Percentiles rank a stretch among this genome's conserved stretches.
Evolutionary conservation across 2,329 filamentous ascomycete genomes (phyloP).

Genomic region (Cladosporium sp.): DNA sequence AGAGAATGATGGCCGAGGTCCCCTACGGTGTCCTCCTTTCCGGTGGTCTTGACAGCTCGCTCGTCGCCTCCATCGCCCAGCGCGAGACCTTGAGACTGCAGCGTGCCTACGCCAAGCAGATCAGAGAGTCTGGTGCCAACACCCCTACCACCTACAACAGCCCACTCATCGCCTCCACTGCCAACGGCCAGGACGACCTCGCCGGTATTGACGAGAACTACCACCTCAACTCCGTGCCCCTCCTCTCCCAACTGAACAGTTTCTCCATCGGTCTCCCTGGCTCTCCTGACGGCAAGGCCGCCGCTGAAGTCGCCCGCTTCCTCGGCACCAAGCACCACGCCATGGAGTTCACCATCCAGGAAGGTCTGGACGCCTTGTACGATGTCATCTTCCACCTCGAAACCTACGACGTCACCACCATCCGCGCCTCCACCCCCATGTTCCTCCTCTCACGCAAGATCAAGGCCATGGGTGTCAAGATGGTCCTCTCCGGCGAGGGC

Average conservation of each 20-base stretch:
- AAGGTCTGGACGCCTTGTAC: constrained; percentile 91
- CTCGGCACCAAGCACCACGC: constrained; percentile 96
- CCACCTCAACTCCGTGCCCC: constrained; percentile 81
- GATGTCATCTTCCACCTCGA: constrained; percentile 98
- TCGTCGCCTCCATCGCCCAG: constrained; percentile 93
- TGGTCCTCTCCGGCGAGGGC: constrained; percentile 95
- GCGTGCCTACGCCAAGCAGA: constrained; percentile 36
- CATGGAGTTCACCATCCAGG: constrained; percentile 97
- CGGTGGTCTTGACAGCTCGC: constrained; percentile 89
- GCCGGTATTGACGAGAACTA: constrained; percentile 94
- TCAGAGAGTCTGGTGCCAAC: constrained; percentile 28
- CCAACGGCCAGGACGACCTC: constrained; percentile 55
- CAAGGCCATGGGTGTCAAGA: constrained; percentile 99
- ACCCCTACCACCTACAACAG: constrained; percentile 26
- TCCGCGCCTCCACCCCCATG: constrained; percentile 97
- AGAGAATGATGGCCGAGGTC: constrained; percentile 97
- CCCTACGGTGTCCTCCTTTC: constrained; percentile 95
- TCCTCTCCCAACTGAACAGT: constrained; percentile 92
- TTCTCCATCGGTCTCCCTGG: constrained; percentile 96
- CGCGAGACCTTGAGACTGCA: constrained; percentile 79
- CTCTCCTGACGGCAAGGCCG: constrained; percentile 87
- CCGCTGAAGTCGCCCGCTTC: constrained; percentile 90
- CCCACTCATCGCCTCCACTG: constrained; percentile 36
- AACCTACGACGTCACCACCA: constrained; percentile 96
- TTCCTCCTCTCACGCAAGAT: constrained; percentile 97